Evolutionary conservation across 495 filamentous ascomycete genomes (phyloP).

Genomic region (Penicillium cinerascens): DNA sequence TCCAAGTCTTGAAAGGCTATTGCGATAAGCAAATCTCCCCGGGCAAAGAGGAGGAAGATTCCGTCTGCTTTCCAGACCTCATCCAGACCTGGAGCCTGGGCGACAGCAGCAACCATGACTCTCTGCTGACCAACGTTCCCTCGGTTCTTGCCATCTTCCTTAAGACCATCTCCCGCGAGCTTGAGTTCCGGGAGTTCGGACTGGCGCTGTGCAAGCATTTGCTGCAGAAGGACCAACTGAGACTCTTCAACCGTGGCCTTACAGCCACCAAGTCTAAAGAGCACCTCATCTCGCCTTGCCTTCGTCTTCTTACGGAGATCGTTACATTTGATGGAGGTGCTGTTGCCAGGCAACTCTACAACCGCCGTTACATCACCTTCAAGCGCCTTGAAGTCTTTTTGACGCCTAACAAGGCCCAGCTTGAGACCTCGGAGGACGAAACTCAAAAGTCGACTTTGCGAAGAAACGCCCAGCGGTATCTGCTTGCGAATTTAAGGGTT

Average conservation of each 20-base stretch:
- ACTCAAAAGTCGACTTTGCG: slow-evolving; percentile 65
- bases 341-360: slow-evolving; percentile 65
- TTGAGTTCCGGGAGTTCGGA: slow-evolving; percentile 70
- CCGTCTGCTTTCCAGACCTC: slow-evolving; percentile 65
- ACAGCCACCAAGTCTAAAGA: slow-evolving; percentile 72
- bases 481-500: slow-evolving; percentile 69
- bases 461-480: slow-evolving; percentile 69
- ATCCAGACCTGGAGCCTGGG: slow-evolving; percentile 78
- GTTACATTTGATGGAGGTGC: slow-evolving; percentile 77
- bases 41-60: slow-evolving; percentile 48
- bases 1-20: slow-evolving; percentile 66
- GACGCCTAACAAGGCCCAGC: slow-evolving; percentile 38
- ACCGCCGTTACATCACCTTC: slow-evolving; percentile 65
- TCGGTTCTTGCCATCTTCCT: slow-evolving; percentile 75
- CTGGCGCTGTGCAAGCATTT: slow-evolving; percentile 68
- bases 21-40: slow-evolving; percentile 62
- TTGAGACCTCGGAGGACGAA: slow-evolving; percentile 52
- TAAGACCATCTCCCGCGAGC: slow-evolving; percentile 61
- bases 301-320: slow-evolving; percentile 76
- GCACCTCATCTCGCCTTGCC: slow-evolving; percentile 76
- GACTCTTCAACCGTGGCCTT: slow-evolving; percentile 67
- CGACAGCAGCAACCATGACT: slow-evolving; percentile 66
- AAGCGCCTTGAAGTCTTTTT: slow-evolving; percentile 61
- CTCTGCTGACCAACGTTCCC: slow-evolving; percentile 67
- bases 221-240: slow-evolving; percentile 67